Conservation (phyloP, 2,329 filamentous ascomycete species). For the Fusarium sp. region DNA sequence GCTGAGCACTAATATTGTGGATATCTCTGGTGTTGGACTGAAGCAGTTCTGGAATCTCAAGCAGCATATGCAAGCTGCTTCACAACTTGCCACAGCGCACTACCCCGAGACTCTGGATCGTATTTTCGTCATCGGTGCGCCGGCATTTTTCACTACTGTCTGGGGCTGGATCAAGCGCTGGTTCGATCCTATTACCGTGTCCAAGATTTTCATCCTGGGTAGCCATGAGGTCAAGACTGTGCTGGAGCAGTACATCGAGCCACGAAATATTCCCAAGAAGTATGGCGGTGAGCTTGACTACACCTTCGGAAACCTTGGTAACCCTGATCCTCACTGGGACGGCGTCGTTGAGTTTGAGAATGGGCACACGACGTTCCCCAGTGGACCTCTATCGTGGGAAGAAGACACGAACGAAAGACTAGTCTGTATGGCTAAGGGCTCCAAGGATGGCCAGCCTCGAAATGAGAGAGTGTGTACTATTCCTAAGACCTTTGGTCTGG, state of each 20-base stretch:
- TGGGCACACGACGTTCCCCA: constrained; percentile 63
- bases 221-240: constrained; percentile 79
- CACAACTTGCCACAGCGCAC: constrained; percentile 87
- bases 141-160: constrained; percentile 89
- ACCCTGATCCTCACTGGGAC: constrained; percentile 72
- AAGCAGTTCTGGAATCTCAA: constrained; percentile 98
- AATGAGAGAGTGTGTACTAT: constrained; percentile 63
- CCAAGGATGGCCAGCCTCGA: constrained; percentile 56
- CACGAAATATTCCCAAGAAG: constrained; percentile 84
- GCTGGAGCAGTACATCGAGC: constrained; percentile 83
- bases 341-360: constrained; percentile 64
- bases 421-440: constrained; percentile 66
- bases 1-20: constrained; percentile 93
- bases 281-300: constrained; percentile 92
- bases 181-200: constrained; percentile 93
- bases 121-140: constrained; percentile 83
- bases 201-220: constrained; percentile 93
- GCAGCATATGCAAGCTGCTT: constrained; percentile 92
- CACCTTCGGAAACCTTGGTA: constrained; percentile 78
- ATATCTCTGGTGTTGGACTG: constrained; percentile 86
- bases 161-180: constrained; percentile 96
- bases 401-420: constrained; percentile 58
- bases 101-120: constrained; percentile 89
- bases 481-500: constrained; percentile 51
- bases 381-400: constrained; percentile 68